These are phyloP conservation scores for Aristolochia contorta DNA, from an alignment of 164 flowering plant genomes.

Conservation along the genomic window DNA sequence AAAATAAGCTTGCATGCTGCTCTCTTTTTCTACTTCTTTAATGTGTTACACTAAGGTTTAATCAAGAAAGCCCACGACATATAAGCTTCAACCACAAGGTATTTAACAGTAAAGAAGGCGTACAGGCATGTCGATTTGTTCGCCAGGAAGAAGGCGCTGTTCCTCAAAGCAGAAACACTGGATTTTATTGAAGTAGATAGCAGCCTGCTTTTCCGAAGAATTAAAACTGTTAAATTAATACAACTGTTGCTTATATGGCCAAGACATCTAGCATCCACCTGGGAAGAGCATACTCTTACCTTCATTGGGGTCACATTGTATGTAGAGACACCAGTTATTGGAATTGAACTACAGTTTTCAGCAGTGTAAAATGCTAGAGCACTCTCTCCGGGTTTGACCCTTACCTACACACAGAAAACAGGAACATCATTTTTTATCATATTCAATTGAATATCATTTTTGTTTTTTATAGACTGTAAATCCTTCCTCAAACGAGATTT, in stretches of 20 bases:
- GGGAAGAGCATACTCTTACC: constrained; percentile 29
- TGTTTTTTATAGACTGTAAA: neutral
- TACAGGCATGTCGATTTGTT: constrained; percentile 98
- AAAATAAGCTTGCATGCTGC: no score
- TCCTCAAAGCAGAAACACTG: constrained; percentile 98
- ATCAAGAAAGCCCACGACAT: no score
- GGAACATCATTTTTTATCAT: no score
- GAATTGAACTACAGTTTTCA: constrained; percentile 76
- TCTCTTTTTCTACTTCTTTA: no score
- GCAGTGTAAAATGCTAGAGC: constrained; percentile 99
- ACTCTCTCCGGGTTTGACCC: constrained; percentile 96
- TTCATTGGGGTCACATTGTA: constrained; percentile 99
- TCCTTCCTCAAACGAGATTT: neutral
- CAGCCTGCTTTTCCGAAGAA: constrained; percentile 50
- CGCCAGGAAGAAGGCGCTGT: constrained; percentile 94
- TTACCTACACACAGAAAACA: constrained; percentile 44
- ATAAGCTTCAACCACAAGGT: no score
- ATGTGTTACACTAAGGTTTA: no score
- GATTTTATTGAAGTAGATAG: constrained; percentile 87
- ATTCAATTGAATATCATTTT: neutral
- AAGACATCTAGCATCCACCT: neutral
- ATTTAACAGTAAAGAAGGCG: constrained; percentile 6
- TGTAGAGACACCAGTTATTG: constrained; percentile 87
- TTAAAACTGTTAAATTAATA: neutral
- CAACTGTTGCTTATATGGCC: neutral